Conservation (phyloP, 1,284 basidiomycete genomes). For the Phellopilus nigrolimitatus region DNA sequence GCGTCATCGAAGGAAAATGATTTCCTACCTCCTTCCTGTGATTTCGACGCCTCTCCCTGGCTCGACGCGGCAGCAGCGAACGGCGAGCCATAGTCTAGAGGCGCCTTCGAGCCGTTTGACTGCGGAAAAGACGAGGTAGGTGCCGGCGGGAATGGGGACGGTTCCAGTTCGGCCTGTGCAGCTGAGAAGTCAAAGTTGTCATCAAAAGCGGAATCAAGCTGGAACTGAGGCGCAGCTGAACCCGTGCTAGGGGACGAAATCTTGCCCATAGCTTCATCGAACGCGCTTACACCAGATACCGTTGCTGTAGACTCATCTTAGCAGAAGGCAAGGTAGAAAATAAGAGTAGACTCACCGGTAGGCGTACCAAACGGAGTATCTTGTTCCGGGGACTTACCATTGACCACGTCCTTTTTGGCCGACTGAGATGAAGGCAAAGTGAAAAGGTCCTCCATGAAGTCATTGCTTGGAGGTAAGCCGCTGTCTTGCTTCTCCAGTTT, state of each 20-base stretch:
- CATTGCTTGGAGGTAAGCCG: slow-evolving; percentile 22
- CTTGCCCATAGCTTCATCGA: slow-evolving; percentile 68
- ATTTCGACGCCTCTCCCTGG: slow-evolving; percentile 1
- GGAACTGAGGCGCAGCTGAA: slow-evolving; percentile 41
- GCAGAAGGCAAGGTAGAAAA: not conserved
- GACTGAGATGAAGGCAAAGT: slow-evolving; percentile 3
- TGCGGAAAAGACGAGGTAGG: slow-evolving; percentile 14
- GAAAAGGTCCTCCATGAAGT: slow-evolving; percentile 13
- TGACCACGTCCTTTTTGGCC: not conserved
- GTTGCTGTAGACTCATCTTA: slow-evolving; percentile 22
- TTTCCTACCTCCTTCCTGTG: slow-evolving; percentile 18
- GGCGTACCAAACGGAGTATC: slow-evolving; percentile 4
- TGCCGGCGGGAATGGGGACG: slow-evolving; percentile 20
- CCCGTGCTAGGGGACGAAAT: slow-evolving; percentile 36
- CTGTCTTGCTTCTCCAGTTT: slow-evolving; percentile 29
- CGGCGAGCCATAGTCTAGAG: slow-evolving; percentile 17
- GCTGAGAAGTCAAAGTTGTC: slow-evolving; percentile 82
- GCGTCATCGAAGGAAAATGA: slow-evolving; percentile 40
- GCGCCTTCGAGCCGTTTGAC: not conserved
- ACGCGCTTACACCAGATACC: slow-evolving; percentile 54
- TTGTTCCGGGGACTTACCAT: slow-evolving; percentile 4
- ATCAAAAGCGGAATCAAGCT: slow-evolving; percentile 74
- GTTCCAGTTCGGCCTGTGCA: slow-evolving; percentile 37
- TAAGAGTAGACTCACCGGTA: slow-evolving; percentile 16
- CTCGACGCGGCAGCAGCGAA: slow-evolving; percentile 17